Conservation (phyloP, 2,329 filamentous ascomycete genomes). For the Moelleriella libera region DNA sequence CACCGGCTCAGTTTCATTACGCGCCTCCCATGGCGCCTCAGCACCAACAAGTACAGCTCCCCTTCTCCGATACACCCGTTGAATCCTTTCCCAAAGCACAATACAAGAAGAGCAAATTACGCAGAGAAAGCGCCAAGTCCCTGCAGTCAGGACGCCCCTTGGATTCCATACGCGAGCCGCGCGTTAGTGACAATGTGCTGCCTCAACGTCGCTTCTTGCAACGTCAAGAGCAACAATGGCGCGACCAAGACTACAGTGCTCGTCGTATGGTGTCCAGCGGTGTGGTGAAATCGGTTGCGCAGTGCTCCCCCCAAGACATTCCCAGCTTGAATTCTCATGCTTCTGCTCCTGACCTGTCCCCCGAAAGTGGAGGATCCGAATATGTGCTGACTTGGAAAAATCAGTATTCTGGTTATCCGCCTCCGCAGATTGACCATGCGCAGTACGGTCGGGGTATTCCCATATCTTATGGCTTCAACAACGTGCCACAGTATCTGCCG, state of each 20-base stretch:
- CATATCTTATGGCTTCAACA: constrained; percentile 28
- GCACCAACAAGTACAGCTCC: constrained; percentile 48
- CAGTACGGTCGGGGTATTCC: constrained; percentile 20
- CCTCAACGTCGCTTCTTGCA: constrained; percentile 28
- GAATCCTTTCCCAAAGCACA: constrained; percentile 23
- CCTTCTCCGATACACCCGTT: constrained; percentile 19
- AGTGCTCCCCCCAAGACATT: constrained; percentile 1
- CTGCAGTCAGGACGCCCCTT: constrained; percentile 22
- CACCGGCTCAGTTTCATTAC: constrained; percentile 47
- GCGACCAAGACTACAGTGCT: constrained; percentile 10
- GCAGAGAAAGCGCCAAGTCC: constrained; percentile 32
- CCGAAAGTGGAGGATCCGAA: constrained; percentile 58
- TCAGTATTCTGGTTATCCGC: constrained; percentile 49
- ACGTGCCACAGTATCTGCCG: constrained; percentile 36
- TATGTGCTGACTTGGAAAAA: constrained; percentile 55
- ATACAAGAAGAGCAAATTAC: constrained; percentile 30
- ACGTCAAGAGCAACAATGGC: constrained; percentile 25
- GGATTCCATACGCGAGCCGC: constrained; percentile 21
- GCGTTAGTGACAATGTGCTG: constrained; percentile 18
- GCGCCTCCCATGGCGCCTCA: constrained; percentile 40
- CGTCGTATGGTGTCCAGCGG: constrained; percentile 9
- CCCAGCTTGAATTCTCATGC: constrained; percentile 6
- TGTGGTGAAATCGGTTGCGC: constrained; percentile 2
- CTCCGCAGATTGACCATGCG: constrained; percentile 21
- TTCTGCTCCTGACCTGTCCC: constrained; percentile 45